These are phyloP conservation scores for Epichloe glyceriae DNA, from an alignment of 2,329 filamentous ascomycete genomes.

Conservation along the genomic window DNA sequence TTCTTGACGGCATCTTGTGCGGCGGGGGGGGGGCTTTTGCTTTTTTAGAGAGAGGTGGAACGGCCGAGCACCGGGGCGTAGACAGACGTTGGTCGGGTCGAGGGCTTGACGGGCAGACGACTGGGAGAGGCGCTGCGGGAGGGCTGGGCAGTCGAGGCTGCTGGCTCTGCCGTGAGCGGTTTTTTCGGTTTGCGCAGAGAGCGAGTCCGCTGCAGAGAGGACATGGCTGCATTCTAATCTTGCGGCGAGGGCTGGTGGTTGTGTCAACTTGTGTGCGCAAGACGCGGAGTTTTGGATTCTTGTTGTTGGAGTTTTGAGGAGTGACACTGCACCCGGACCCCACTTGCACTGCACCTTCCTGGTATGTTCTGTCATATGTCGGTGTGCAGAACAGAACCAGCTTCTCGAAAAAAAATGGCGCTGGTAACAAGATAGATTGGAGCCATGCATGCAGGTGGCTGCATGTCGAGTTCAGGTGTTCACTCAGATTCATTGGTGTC, in stretches of 20 bases:
- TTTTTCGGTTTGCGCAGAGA: conserved; percentile 28
- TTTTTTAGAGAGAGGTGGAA: conserved; percentile 12
- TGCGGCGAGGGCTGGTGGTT: too few relatives aligned
- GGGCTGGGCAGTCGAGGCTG: conserved; percentile 8
- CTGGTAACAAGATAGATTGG: too few relatives aligned
- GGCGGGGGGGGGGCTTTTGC: not conserved
- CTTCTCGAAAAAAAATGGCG: too few relatives aligned
- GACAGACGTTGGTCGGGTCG: conserved; percentile 20
- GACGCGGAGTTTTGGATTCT: not conserved
- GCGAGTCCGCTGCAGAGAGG: conserved; percentile 6
- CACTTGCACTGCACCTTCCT: too few relatives aligned
- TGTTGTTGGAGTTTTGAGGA: not conserved
- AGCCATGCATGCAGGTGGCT: too few relatives aligned
- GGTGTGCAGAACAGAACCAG: too few relatives aligned
- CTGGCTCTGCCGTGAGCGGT: conserved; percentile 5
- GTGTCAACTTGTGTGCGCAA: not conserved
- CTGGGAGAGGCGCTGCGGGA: conserved; percentile 33
- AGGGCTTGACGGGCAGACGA: conserved; percentile 35
- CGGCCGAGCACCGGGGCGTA: conserved; percentile 9
- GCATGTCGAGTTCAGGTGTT: too few relatives aligned
- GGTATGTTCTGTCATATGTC: too few relatives aligned
- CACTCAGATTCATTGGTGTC: too few relatives aligned
- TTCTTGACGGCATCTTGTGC: conserved; percentile 10
- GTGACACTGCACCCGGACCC: too few relatives aligned
- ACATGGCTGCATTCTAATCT: conserved; percentile 2